Evolutionary conservation across 371 early-diverging fungal genomes (phyloP), one percentile per base, ranked within the genome.

Genomic region (Furculomyces boomerangus): DNA sequence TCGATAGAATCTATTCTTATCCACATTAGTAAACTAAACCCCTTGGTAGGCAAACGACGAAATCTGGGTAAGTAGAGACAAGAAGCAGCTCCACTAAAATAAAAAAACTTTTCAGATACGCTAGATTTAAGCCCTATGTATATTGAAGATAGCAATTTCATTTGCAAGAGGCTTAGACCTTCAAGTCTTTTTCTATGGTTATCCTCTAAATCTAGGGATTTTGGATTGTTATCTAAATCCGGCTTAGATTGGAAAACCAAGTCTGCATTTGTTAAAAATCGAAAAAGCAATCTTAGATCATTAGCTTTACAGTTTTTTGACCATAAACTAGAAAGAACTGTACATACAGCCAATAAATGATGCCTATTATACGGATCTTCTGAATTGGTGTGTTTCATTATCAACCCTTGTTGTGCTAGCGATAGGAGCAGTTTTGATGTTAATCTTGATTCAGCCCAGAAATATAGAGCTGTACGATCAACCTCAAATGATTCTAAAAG

Each of bases 11-110:
- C 30, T 26, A 31, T 20, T 5, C 31, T 51, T 14, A 51, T 30
- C 52, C 52, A 51, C 25, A 51, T 10, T 18, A 32, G 26, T 18
- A 35, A 3, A n/a, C 52, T 37, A 51, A 51, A 51, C 16, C 52
- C 52, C 22, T 51, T 51, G 52, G 32, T 3, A 25, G 31, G 8
- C 32, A 51, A 39, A 10, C 52, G 27, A 8, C 24, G 13, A 35
- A 51, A 51, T 13, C 29, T 10, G 13, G 52, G 52, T 35, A 31
- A 51, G 14, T 30, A 3, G 3, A 51, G 26, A 2, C 52, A 28
- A 30, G 32, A 51, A 13, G 27, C 30, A 20, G 10, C 13, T 51
- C 52, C 52, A 13, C 3, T 32, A 35, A 51, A 51, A 30, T 35
- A 8, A 35, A 51, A 51, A 35, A 51, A 32, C 5, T 25, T 25